Evolutionary conservation across 1,284 basidiomycete genomes (phyloP).

Genomic region (Austroboletus novae-zelandiae): DNA sequence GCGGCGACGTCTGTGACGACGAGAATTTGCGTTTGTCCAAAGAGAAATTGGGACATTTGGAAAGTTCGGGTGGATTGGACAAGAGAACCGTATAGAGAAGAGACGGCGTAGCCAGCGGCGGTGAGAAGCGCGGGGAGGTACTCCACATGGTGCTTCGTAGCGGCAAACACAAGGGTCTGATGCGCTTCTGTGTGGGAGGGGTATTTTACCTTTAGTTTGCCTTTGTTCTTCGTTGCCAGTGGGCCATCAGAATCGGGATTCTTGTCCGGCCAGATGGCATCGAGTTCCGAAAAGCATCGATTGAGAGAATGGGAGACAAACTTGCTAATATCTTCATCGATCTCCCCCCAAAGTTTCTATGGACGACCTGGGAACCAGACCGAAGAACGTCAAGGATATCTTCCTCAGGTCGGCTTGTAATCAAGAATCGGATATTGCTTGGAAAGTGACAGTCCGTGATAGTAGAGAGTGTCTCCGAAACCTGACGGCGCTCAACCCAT

Average conservation of each 20-base stretch:
- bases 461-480: too few relatives aligned
- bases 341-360: too few relatives aligned
- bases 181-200: slow-evolving; percentile 59
- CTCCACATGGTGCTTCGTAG: slow-evolving; percentile 99
- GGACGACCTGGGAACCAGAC: too few relatives aligned
- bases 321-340: too few relatives aligned
- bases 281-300: too few relatives aligned
- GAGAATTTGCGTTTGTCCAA: slow-evolving; percentile 77
- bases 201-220: slow-evolving; percentile 47
- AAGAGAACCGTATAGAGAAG: slow-evolving; percentile 94
- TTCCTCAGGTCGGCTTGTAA: too few relatives aligned
- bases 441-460: too few relatives aligned
- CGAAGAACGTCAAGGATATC: too few relatives aligned
- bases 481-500: too few relatives aligned
- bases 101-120: slow-evolving; percentile 89
- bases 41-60: slow-evolving; percentile 92
- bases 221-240: slow-evolving; percentile 52
- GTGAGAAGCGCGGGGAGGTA: slow-evolving; percentile 82
- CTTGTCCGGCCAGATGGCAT: too few relatives aligned
- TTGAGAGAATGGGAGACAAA: too few relatives aligned
- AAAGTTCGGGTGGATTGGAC: slow-evolving; percentile 91
- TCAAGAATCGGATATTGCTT: too few relatives aligned
- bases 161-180: slow-evolving; percentile 94
- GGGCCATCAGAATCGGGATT: slow-evolving; percentile 33
- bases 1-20: slow-evolving; percentile 99